phyloP scores from a whole-genome alignment of 306 rosid genomes.

The Albizia julibrissin region DNA sequence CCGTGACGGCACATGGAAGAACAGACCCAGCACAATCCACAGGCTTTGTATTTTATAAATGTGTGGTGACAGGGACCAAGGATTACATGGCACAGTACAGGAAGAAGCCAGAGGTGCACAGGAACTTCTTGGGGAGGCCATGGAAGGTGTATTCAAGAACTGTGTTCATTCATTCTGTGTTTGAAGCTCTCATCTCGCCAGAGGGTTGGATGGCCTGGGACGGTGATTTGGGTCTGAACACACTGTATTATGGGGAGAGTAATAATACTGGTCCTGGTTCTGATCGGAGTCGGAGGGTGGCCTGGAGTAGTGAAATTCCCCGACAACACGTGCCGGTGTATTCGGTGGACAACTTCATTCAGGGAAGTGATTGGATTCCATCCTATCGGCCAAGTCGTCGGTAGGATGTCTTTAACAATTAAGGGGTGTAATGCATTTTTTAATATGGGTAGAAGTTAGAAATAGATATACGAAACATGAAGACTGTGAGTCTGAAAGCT shows the following conservation, averaged over 20 bases:
- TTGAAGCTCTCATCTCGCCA: conserved; percentile 54
- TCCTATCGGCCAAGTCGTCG: conserved; percentile 2
- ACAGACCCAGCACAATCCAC: conserved; percentile 83
- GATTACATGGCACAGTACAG: conserved; percentile 64
- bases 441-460: background rate
- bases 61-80: conserved; percentile 70
- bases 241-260: conserved; percentile 79
- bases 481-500: background rate
- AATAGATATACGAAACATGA: background rate
- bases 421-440: background rate
- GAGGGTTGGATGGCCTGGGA: conserved; percentile 84
- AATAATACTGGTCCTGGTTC: conserved; percentile 63
- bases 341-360: conserved; percentile 79
- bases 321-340: conserved; percentile 49
- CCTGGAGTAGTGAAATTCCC: conserved; percentile 69
- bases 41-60: conserved; percentile 74
- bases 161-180: conserved; percentile 49
- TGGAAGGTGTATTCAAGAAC: conserved; percentile 90
- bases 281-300: conserved; percentile 46
- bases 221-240: conserved; percentile 61
- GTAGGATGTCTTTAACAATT: background rate
- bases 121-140: conserved; percentile 89
- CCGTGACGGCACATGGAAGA: conserved; percentile 80
- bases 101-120: conserved; percentile 73
- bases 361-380: conserved; percentile 73